phyloP scores from a whole-genome alignment of 345 rosid genomes.

The Salix dunnii region DNA sequence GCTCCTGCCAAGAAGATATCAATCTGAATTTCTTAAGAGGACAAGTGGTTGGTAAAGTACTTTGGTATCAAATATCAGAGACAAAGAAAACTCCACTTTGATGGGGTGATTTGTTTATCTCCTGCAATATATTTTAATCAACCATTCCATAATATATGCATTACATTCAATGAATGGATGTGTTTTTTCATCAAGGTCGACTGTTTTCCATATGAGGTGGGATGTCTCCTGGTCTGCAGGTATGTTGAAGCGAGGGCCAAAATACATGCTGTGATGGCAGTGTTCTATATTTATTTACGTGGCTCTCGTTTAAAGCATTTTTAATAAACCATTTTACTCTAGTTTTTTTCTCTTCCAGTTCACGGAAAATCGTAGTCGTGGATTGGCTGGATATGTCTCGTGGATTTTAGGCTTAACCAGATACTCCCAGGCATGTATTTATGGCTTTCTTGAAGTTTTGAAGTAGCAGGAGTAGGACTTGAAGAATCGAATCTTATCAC shows the following conservation, averaged over 20 bases:
- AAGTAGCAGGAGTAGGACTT: neutral
- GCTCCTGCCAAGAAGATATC: constrained; percentile 1
- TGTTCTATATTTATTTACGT: neutral
- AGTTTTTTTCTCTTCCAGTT: neutral
- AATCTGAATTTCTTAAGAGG: neutral
- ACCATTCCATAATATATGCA: constrained; percentile 2
- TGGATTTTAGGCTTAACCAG: no score
- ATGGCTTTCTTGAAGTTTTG: neutral
- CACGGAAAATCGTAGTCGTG: neutral
- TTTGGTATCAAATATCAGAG: neutral
- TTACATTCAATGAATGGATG: constrained; percentile 30
- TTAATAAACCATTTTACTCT: neutral
- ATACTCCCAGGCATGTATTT: no score
- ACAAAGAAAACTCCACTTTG: constrained; percentile 18
- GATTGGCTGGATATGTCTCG: neutral
- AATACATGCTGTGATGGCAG: constrained; percentile 16
- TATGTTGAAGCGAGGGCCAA: constrained; percentile 20
- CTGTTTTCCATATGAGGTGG: constrained; percentile 22
- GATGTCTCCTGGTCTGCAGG: constrained; percentile 27
- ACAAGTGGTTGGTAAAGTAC: constrained; percentile 3
- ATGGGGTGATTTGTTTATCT: neutral
- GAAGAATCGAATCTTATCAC: neutral
- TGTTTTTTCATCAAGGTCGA: constrained; percentile 15
- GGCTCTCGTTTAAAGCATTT: neutral
- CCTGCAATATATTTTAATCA: neutral